A percentile compares a stretch with the other conserved stretches of the same genome.
phyloP scores from a whole-genome alignment of 2,329 filamentous ascomycete species.

The Cyphellophora europaea region DNA sequence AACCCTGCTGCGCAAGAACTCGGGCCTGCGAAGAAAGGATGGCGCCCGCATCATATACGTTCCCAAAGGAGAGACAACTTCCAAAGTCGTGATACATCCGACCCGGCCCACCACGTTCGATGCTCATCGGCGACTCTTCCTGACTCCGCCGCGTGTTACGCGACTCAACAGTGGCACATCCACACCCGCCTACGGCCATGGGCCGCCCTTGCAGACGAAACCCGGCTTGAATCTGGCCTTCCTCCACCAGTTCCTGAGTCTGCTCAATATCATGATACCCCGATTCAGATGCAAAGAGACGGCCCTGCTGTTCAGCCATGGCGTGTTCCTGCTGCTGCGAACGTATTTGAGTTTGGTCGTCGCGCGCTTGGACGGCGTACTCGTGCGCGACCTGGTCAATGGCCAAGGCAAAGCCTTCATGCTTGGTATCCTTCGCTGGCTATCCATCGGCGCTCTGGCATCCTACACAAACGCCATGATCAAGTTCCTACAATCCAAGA shows the following conservation, averaged over 20 bases:
- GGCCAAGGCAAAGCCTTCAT: constrained; percentile 84
- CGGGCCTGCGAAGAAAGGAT: constrained; percentile 86
- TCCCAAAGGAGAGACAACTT: constrained; percentile 76
- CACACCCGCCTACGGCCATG: constrained; percentile 44
- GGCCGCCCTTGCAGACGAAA: constrained; percentile 78
- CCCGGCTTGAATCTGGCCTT: constrained; percentile 93
- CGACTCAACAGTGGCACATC: constrained; percentile 59
- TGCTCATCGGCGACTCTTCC: constrained; percentile 83
- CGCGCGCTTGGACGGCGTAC: constrained; percentile 86
- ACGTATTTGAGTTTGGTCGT: constrained; percentile 93
- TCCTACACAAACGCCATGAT: constrained; percentile 99
- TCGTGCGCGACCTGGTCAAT: constrained; percentile 91
- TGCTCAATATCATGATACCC: constrained; percentile 96
- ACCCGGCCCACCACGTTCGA: constrained; percentile 94
- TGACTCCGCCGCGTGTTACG: constrained; percentile 79
- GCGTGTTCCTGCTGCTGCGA: constrained; percentile 77
- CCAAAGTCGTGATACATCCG: constrained; percentile 81
- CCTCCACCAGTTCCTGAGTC: constrained; percentile 87
- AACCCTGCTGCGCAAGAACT: constrained; percentile 80
- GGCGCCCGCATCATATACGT: constrained; percentile 92
- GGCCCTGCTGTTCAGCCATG: constrained; percentile 78
- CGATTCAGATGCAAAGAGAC: constrained; percentile 94
- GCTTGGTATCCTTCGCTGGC: constrained; percentile 89
- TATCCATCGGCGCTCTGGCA: constrained; percentile 81
- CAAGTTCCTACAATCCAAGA: constrained; percentile 95